Evolutionary conservation across 73 alveolate genomes (phyloP), one percentile per base, ranked within the genome.

Genomic region (Paramecium tetraurelia): DNA sequence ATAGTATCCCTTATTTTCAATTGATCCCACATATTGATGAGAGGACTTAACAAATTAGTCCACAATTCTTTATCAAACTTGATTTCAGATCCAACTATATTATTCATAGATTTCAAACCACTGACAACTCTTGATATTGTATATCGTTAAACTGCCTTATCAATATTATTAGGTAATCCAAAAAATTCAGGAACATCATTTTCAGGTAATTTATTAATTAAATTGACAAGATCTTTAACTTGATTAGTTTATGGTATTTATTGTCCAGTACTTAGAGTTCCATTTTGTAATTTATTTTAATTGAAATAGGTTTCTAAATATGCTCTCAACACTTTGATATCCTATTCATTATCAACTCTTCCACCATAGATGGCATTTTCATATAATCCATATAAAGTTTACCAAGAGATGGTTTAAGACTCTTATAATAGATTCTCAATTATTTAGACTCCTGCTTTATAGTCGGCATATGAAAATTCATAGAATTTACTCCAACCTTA

Each of bases 401-500:
- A 95, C 99, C 99, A 99, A 86, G 97, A 96, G 41, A 98, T 98
- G 36, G 96, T 93, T 7, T 94, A 72, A 18, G 87, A 59, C 21
- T 96, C 96, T 29, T 41, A n/a, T 35, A 70, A 11, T 22, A 68
- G 21, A 72, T 14, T 70, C 24, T 59, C 86, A 63, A 59, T 85
- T 33, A 85, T 59, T 59, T 86, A 86, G 7, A 29, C 44, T 86
- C 99, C 99, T 29, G 99, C 99, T 86, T 98, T 97, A 84, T 98
- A 93, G 93, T 99, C 99, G 59, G 99, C 99, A 93, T 97, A 98
- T 8, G 99, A 98, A 94, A 99, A 99, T 95, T 99, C 99, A 75
- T 99, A 99, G 98, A 98, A 99, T 93, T 99, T 99, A 59, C 99
- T 95, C 99, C 99, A 99, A 6, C 99, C 99, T 94, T 99, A 99